Percentiles rank a stretch among this genome's conserved stretches.
Evolutionary conservation across 2,329 filamentous ascomycete species (phyloP).

Genomic region (Colletotrichum tropicale): DNA sequence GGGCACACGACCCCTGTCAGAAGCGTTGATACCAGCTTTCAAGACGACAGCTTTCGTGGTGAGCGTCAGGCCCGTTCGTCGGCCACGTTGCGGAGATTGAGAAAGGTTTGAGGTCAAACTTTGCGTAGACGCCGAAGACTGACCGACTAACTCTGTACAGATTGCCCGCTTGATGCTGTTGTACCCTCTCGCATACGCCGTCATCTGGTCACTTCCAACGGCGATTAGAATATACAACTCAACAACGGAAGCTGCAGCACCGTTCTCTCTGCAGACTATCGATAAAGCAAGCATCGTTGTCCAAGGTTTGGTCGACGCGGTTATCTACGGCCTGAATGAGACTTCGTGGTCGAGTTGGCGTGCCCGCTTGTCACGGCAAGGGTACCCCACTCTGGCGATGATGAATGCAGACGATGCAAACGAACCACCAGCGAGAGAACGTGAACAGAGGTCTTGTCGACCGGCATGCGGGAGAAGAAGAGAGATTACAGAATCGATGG

Average conservation of each 20-base stretch:
- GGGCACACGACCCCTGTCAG: not conserved
- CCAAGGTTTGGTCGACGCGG: conserved; percentile 43
- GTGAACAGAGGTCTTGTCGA: not conserved
- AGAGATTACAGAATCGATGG: not conserved
- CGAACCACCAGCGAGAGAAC: not conserved
- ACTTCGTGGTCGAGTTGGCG: conserved; percentile 7
- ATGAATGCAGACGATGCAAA: not conserved
- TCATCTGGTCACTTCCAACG: conserved; percentile 46
- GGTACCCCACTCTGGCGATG: not conserved
- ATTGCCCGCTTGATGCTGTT: conserved; percentile 45
- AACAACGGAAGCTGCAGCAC: conserved; percentile 32
- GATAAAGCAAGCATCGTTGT: conserved; percentile 45
- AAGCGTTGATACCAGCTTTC: not conserved
- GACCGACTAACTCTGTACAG: conserved; percentile 18
- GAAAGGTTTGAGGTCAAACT: conserved; percentile 20
- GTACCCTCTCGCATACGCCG: conserved; percentile 44
- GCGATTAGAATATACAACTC: conserved; percentile 43
- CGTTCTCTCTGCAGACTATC: conserved; percentile 37
- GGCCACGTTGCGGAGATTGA: conserved; percentile 21
- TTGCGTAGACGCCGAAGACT: not conserved
- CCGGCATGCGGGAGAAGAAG: not conserved
- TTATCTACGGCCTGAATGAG: conserved; percentile 39
- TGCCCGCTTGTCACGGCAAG: not conserved
- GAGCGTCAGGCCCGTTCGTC: not conserved
- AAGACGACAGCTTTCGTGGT: not conserved